A percentile compares a stretch with the other conserved stretches of the same genome.
phyloP scores from a whole-genome alignment of 257 asterid genomes.

The Haberlea rhodopensis region DNA sequence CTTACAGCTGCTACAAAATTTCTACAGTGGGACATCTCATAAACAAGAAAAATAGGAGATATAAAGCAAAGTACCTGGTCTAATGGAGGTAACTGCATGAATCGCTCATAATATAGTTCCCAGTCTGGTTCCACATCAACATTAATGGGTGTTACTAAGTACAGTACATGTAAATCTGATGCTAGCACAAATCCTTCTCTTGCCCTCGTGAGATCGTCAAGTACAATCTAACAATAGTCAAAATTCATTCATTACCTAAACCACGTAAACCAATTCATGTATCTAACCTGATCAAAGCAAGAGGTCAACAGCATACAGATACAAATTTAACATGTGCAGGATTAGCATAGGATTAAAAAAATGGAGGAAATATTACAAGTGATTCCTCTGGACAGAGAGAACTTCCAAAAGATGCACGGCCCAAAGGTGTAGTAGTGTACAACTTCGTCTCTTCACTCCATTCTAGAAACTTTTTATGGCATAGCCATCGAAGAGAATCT shows the following conservation, averaged over 20 bases:
- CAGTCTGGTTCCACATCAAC: conserved; percentile 97
- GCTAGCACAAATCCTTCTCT: conserved; percentile 99
- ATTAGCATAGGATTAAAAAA: not conserved
- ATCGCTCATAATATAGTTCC: conserved; percentile 90
- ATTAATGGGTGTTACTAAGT: conserved; percentile 93
- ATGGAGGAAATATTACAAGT: conserved; percentile 53
- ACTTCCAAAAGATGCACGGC: conserved; percentile 97
- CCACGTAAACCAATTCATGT: conserved; percentile 14
- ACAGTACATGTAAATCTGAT: conserved; percentile 95
- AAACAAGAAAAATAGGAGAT: conserved; percentile 7
- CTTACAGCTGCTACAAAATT: conserved; percentile 12
- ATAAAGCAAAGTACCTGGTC: conserved; percentile 65
- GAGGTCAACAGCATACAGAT: conserved; percentile 25
- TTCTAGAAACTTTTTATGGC: conserved; percentile 82
- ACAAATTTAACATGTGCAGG: conserved; percentile 6
- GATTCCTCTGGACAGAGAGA: conserved; percentile 97
- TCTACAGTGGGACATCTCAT: conserved; percentile 13
- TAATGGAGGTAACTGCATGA: conserved; percentile 77
- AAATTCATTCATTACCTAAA: conserved; percentile 25
- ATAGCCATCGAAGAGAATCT: conserved; percentile 94
- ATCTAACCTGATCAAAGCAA: conserved; percentile 20
- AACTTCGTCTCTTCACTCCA: conserved; percentile 93
- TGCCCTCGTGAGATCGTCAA: conserved; percentile 92
- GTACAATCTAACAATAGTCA: conserved; percentile 63
- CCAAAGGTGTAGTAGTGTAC: conserved; percentile 91